Percentiles rank a stretch among this genome's conserved stretches.
These are phyloP conservation scores for Epichloe aotearoae DNA, from an alignment of 2,329 filamentous ascomycete genomes.

Conservation along the genomic window DNA sequence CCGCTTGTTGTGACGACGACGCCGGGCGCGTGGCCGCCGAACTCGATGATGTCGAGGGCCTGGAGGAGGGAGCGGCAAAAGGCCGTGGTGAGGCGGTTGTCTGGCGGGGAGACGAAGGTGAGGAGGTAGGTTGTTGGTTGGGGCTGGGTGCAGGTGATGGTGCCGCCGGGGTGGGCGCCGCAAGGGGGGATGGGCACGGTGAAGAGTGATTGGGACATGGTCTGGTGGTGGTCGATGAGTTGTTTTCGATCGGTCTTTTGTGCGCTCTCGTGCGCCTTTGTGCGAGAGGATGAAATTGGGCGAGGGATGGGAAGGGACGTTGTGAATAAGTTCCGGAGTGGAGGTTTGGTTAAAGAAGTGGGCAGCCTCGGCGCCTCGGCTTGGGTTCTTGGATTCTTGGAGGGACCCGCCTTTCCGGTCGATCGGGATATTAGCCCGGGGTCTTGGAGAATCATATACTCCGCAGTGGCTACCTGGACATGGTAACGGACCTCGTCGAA, in stretches of 20 bases:
- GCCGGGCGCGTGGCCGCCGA: slow-evolving; percentile 47
- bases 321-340: too few relatives aligned
- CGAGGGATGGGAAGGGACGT: neutral
- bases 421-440: too few relatives aligned
- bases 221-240: neutral
- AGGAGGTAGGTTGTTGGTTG: slow-evolving; percentile 54
- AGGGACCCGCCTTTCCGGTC: neutral
- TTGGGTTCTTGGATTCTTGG: neutral
- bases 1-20: slow-evolving; percentile 66
- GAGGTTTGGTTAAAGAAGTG: neutral
- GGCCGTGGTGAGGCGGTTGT: slow-evolving; percentile 60
- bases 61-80: slow-evolving; percentile 56
- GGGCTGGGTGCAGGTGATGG: slow-evolving; percentile 50
- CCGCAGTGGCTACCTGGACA: too few relatives aligned
- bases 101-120: slow-evolving; percentile 55
- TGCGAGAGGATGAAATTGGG: neutral
- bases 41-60: slow-evolving; percentile 64
- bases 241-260: neutral
- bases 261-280: too few relatives aligned
- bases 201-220: slow-evolving; percentile 13
- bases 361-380: neutral
- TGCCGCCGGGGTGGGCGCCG: slow-evolving; percentile 36
- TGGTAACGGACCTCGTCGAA: too few relatives aligned
- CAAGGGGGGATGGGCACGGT: slow-evolving; percentile 40
- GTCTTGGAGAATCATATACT: too few relatives aligned